Percentiles rank a stretch among this genome's conserved stretches.
These are phyloP conservation scores for Coleophoma cylindrospora DNA, from an alignment of 2,329 filamentous ascomycete species.

Conservation along the genomic window DNA sequence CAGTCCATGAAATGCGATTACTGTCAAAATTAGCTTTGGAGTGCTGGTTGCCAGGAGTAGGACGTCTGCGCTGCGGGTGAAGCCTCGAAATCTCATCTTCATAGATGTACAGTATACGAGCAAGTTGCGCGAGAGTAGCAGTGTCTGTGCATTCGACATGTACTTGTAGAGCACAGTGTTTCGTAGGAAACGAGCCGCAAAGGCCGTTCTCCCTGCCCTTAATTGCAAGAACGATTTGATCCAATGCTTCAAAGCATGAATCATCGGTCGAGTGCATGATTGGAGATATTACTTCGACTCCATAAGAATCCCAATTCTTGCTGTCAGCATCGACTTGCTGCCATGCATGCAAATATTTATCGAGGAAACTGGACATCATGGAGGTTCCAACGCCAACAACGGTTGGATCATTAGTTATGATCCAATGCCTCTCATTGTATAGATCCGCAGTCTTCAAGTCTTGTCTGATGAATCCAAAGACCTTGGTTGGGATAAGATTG, in stretches of 20 bases:
- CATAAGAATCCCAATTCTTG: constrained; percentile 3
- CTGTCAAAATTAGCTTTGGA: too few species aligned
- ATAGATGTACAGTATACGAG: not conserved
- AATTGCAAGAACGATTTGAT: not conserved
- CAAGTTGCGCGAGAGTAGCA: too few species aligned
- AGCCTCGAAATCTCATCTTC: constrained; percentile 4
- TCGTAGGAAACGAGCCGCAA: not conserved
- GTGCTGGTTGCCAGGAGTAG: not conserved
- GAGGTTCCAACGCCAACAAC: not conserved
- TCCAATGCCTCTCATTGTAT: not conserved
- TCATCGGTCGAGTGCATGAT: not conserved
- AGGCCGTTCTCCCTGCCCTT: not conserved
- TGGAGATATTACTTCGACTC: constrained; percentile 1
- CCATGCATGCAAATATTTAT: not conserved
- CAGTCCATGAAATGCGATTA: too few species aligned
- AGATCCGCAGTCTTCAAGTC: not conserved
- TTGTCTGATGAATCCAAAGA: not conserved
- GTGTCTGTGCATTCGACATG: not conserved
- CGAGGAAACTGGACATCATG: not conserved
- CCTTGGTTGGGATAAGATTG: not conserved
- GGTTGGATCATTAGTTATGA: constrained; percentile 1
- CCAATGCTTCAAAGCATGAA: not conserved
- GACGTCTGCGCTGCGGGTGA: not conserved
- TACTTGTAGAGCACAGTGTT: constrained; percentile 2
- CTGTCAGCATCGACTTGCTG: not conserved